A percentile compares a stretch with the other conserved stretches of the same genome.
Evolutionary conservation across 352 stramenopile species (phyloP).

Genomic region (Phytopythium mirpurense): DNA sequence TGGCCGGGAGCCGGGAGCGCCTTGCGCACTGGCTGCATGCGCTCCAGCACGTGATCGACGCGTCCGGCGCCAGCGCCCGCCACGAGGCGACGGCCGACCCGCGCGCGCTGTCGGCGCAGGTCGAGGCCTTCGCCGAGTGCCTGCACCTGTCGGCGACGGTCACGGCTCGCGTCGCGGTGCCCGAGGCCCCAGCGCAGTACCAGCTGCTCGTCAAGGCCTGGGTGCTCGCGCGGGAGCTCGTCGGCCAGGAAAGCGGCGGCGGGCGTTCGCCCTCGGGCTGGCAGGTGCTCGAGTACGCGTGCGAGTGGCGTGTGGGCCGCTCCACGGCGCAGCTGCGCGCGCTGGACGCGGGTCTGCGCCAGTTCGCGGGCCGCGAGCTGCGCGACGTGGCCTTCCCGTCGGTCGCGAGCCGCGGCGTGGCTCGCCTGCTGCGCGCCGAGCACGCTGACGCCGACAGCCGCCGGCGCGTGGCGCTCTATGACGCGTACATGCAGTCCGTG

Average conservation of each 20-base stretch:
- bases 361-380: slow-evolving; percentile 37
- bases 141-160: slow-evolving; percentile 49
- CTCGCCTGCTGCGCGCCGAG: slow-evolving; percentile 22
- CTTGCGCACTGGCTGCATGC: slow-evolving; percentile 46
- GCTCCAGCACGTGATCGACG: slow-evolving; percentile 15
- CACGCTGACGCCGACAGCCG: slow-evolving; percentile 27
- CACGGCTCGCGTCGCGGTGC: slow-evolving; percentile 11
- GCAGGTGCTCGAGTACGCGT: slow-evolving; percentile 68
- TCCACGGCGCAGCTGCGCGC: slow-evolving; percentile 36
- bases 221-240: slow-evolving; percentile 56
- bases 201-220: slow-evolving; percentile 51
- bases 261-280: no score
- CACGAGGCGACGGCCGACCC: slow-evolving; percentile 17
- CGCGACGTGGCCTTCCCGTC: slow-evolving; percentile 42
- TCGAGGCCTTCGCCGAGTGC: slow-evolving; percentile 39
- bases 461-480: slow-evolving; percentile 28
- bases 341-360: slow-evolving; percentile 48
- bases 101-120: slow-evolving; percentile 32
- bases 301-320: slow-evolving; percentile 41
- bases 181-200: slow-evolving; percentile 33
- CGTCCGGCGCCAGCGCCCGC: slow-evolving; percentile 5
- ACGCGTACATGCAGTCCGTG: slow-evolving; percentile 50
- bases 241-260: slow-evolving; percentile 8
- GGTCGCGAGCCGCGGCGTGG: slow-evolving; percentile 10
- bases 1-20: slow-evolving; percentile 35